Evolutionary conservation across 805 yeast species (phyloP), one percentile per base, ranked within the genome.

Genomic region (Yarrowia alimentaria): DNA sequence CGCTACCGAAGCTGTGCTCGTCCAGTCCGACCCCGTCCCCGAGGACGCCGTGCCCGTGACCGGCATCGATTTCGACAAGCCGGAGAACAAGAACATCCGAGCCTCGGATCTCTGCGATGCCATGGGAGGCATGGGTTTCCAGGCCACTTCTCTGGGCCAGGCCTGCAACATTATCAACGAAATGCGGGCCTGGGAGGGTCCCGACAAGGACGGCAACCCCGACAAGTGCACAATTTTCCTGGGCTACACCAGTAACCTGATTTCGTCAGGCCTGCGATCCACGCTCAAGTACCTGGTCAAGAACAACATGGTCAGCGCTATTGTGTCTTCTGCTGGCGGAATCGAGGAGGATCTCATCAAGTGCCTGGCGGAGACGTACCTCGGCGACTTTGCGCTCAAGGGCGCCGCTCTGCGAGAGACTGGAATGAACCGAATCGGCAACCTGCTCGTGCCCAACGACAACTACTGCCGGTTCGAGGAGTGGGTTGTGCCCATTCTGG

Each of bases 301-400:
- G 68, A 82, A 94, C 71, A 91, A 89, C 68, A 85, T 85, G 78
- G 96, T 93, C 35, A 84, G 89, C 60, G 98, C 95, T 13, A 80
- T 93, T 61, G 99, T 93, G 43, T 84, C 98, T n/a, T 78, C 91
- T 56, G 99, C 96, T 17, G 99, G 99, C 58, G 99, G 99, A 58
- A 81, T 93, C 55, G 99, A 93, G 67, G 99, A 93, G 71, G 99
- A 93, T 69, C 71, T 93, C 43, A 93, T 93, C 74, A 93, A 93
- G 68, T 89, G 96, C 65, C 74, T 93, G 52, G 99, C 98, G 2
- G 96, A 97, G 52, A 93, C 99, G 6, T 90, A 81, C 62, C 73
- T 94, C 75, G 97, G 99, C 49, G 97, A 89, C 45, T 93, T 89
- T 67, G 66, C 83, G 34, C 73, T 91, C 58, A 79, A 81, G 12